Evolutionary conservation across 1,284 basidiomycete genomes (phyloP), one percentile per base, ranked within the genome.

Genomic region (Microbotryomycetes sp.): DNA sequence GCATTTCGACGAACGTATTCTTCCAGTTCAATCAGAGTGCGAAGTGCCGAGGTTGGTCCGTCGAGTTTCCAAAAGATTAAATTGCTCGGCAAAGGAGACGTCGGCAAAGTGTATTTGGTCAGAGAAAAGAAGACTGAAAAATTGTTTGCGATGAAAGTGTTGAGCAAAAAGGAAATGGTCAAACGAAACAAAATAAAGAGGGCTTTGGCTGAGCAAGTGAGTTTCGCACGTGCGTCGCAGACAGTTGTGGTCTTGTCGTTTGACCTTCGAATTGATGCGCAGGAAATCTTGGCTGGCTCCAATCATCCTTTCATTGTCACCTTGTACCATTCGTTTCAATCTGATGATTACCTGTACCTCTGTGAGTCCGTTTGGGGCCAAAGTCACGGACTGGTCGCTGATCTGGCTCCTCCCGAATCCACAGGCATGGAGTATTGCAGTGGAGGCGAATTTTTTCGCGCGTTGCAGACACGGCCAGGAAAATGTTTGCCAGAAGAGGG

Each of bases 281-380:
- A 77, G 74, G 93, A 96, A 77, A 97, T 97, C 70, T 82, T 97
- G 29, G 91, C 92, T 1, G 92, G 90, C 23, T 88, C 92, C 31
- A 97, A 97, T 74, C 93, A 97, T 76, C 92, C 92, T 1, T 97
- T 97, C 81, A 97, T 97, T 76, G 92, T 97, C 72, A 97, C 92
- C 22, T 83, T 97, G 45, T 89, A 94, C 79, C 92, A 97, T 77
- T 94, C 92, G 14, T 97, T 97, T 81, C 93, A 97, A 77, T 94
- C 91, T n/a, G 88, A 92, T 70, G 88, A 90, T 65, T 94, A 93
- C 77, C 83, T 97, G 31, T 97, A 96, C 78, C 93, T 96, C 76
- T 96, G 70, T 69, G 6, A 36, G 62, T 50, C 26, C n/a, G n/a
- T n/a, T n/a, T n/a, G n/a, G n/a, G n/a, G n/a, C n/a, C n/a, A n/a